Evolutionary conservation across 2,329 filamentous ascomycete species (phyloP), one percentile per base, ranked within the genome.

Genomic region (Clarireedia paspali): DNA sequence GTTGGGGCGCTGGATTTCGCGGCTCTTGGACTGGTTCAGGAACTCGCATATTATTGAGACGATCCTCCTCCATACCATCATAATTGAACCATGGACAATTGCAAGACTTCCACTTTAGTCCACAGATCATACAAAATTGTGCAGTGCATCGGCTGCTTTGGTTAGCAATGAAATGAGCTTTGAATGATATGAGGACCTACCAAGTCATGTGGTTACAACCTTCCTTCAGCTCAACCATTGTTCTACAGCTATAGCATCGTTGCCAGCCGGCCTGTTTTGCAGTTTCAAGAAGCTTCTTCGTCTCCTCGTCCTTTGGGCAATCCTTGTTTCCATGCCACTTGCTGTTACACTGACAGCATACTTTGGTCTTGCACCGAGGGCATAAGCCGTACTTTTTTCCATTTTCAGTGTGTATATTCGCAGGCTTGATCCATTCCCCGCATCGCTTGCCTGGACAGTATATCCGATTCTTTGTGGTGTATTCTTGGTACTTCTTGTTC

Each of bases 141-240:
- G 88, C 88, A 53, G 82, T 85, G 66, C 91, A 95, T 55, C 84
- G 87, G 69, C 85, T 84, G 68, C 48, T 53, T 12, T n/a, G 4
- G 45, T 64, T 56, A 66, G 60, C 24, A 17, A 42, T 12, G 39
- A n/a, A 38, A 48, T 14, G 50, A 53, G 36, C 56, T 4, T 49
- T 47, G 7, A 12, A 12, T 20, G 17, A 47, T 14, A n/a, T 6
- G 26, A 15, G n/a, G 42, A 72, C 82, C 72, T 75, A 88, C 85
- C 90, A 95, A 27, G 83, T 90, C 82, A 95, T 92, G 68, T 92
- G 90, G 71, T 92, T 91, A 71, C 87, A 91, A 46, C 89, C 89
- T 70, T 92, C 88, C 63, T 86, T 86, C 50, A 90, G 73, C 70
- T 95, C 88, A 46, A 95, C 87, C 75, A 88, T 78, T 40, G 80